Conservation (phyloP, 495 filamentous ascomycete genomes). For the Aspergillus panamensis region DNA sequence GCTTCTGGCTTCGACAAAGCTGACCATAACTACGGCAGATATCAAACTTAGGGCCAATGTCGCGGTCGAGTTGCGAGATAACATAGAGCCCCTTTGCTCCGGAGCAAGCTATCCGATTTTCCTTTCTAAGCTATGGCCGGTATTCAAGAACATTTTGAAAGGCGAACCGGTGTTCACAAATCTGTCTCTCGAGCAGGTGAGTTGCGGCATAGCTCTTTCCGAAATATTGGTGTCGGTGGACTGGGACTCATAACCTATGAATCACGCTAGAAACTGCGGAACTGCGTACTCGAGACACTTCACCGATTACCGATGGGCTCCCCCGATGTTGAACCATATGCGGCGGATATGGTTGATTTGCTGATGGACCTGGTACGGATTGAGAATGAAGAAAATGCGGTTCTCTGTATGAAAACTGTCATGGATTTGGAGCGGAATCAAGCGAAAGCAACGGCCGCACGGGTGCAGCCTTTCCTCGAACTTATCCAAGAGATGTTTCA, state of each 20-base stretch:
- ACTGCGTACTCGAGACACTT: slow-evolving; percentile 88
- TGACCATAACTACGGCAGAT: slow-evolving; percentile 48
- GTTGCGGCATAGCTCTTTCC: slow-evolving; percentile 10
- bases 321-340: slow-evolving; percentile 82
- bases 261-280: slow-evolving; percentile 70
- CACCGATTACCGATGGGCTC: slow-evolving; percentile 84
- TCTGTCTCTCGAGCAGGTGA: slow-evolving; percentile 77
- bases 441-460: slow-evolving; percentile 68
- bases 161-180: slow-evolving; percentile 89
- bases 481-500: slow-evolving; percentile 95
- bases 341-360: slow-evolving; percentile 78
- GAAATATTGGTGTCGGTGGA: neutral
- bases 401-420: slow-evolving; percentile 94
- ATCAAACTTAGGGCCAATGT: slow-evolving; percentile 70
- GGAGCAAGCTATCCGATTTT: slow-evolving; percentile 68
- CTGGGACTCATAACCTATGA: slow-evolving; percentile 19
- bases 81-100: slow-evolving; percentile 68
- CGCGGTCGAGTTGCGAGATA: slow-evolving; percentile 78
- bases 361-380: slow-evolving; percentile 81
- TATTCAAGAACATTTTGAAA: slow-evolving; percentile 81
- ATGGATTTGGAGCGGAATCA: slow-evolving; percentile 96
- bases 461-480: slow-evolving; percentile 84
- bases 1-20: neutral
- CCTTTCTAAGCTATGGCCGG: slow-evolving; percentile 78
- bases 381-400: slow-evolving; percentile 98